These are phyloP conservation scores for Pseudocercospora ulei DNA, from an alignment of 2,329 filamentous ascomycete genomes.

Conservation along the genomic window DNA sequence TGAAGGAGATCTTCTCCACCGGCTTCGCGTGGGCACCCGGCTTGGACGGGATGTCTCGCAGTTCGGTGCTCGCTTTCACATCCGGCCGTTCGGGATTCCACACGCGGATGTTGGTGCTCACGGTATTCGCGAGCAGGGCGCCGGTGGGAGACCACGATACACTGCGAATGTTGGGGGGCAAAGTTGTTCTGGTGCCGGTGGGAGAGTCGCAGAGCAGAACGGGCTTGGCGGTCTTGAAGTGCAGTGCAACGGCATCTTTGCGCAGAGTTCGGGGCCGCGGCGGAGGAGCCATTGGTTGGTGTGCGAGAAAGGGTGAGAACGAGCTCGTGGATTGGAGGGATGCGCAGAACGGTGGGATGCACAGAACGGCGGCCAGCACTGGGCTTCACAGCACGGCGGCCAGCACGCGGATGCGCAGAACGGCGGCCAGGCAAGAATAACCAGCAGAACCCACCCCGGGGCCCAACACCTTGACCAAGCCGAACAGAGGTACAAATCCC, in stretches of 20 bases:
- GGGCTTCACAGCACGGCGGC: no score
- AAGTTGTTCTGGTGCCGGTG: constrained; percentile 25
- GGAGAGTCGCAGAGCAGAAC: constrained; percentile 52
- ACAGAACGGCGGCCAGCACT: no score
- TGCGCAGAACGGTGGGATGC: no score
- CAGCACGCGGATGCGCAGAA: no score
- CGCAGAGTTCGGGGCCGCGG: constrained; percentile 49
- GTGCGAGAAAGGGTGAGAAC: neutral
- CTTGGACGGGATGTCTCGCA: constrained; percentile 42
- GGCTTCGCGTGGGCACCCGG: constrained; percentile 36
- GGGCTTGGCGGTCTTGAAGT: constrained; percentile 60
- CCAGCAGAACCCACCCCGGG: neutral
- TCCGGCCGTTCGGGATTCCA: constrained; percentile 73
- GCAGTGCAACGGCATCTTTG: constrained; percentile 58
- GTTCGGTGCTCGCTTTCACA: constrained; percentile 64
- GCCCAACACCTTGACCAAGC: constrained; percentile 1
- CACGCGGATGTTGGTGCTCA: constrained; percentile 59
- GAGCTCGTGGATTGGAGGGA: no score
- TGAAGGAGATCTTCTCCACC: constrained; percentile 69
- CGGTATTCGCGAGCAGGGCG: constrained; percentile 71
- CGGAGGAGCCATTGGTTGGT: constrained; percentile 33
- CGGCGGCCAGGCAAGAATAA: neutral
- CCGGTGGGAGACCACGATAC: constrained; percentile 83
- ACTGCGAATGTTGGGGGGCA: constrained; percentile 29
- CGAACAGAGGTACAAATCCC: neutral